These are phyloP conservation scores for Hydnum rufescens DNA, from an alignment of 768 basidiomycete genomes.

Conservation along the genomic window DNA sequence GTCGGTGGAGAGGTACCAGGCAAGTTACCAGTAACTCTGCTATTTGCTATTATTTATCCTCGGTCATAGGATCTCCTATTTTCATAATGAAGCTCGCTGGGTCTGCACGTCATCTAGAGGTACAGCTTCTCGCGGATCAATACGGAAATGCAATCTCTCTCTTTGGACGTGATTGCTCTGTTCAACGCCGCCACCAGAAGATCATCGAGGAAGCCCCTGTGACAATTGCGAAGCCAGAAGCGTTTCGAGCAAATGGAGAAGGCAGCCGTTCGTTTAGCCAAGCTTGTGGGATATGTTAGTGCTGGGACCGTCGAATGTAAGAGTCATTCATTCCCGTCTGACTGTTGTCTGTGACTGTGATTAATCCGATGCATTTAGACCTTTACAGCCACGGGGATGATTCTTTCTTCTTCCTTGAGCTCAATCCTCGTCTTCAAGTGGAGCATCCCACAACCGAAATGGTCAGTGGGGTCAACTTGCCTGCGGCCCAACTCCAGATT, in stretches of 20 bases:
- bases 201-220: conserved; percentile 99
- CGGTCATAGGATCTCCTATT: conserved; percentile 94
- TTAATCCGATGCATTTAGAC: conserved; percentile 45
- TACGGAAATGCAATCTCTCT: conserved; percentile 98
- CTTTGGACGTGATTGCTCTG: conserved; percentile 98
- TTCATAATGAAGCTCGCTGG: conserved; percentile 99
- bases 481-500: conserved; percentile 89
- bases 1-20: conserved; percentile 95
- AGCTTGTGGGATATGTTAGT: conserved; percentile 95
- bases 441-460: conserved; percentile 99
- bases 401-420: conserved; percentile 90
- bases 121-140: conserved; percentile 95
- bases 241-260: conserved; percentile 97
- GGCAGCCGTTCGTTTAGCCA: conserved; percentile 96
- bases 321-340: conserved; percentile 17
- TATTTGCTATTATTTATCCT: conserved; percentile 15
- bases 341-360: too few relatives aligned
- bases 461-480: conserved; percentile 97
- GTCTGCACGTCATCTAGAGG: conserved; percentile 91
- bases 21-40: conserved; percentile 18
- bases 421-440: conserved; percentile 98
- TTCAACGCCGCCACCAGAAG: conserved; percentile 97
- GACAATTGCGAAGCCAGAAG: conserved; percentile 75
- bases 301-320: conserved; percentile 96
- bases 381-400: conserved; percentile 89